A percentile compares a stretch with the other conserved stretches of the same genome.
Evolutionary conservation across 495 filamentous ascomycete species (phyloP).

Genomic region (Aspergillus sclerotiicarbonarius): DNA sequence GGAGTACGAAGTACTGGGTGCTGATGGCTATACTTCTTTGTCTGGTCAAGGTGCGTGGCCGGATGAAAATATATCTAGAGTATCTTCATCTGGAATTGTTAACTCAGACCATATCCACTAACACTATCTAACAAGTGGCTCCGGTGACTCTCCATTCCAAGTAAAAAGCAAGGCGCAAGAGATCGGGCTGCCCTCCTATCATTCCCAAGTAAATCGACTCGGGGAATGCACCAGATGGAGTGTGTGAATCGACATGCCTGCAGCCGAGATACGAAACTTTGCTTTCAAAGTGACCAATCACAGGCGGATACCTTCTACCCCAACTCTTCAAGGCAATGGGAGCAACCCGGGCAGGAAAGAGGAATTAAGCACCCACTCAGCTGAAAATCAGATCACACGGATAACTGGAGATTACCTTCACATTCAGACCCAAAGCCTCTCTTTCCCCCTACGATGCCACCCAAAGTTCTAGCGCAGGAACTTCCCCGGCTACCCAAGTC

Average conservation of each 20-base stretch:
- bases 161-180: too few species aligned
- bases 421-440: not conserved
- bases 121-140: too few species aligned
- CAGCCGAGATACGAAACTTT: slow-evolving; percentile 11
- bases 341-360: too few species aligned
- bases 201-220: not conserved
- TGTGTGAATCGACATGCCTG: not conserved
- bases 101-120: too few species aligned
- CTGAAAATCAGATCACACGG: not conserved
- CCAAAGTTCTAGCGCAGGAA: slow-evolving; percentile 15
- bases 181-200: not conserved
- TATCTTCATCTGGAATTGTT: too few species aligned
- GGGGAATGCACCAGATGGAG: not conserved
- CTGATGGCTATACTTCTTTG: too few species aligned
- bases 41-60: too few species aligned
- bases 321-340: not conserved
- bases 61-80: too few species aligned
- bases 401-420: not conserved
- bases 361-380: not conserved
- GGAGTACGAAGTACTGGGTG: too few species aligned
- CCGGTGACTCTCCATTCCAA: too few species aligned
- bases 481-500: slow-evolving; percentile 29
- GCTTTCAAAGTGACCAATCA: slow-evolving; percentile 38
- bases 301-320: slow-evolving; percentile 10
- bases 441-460: not conserved